These are phyloP conservation scores for Podaxis sp. DNA, from an alignment of 768 basidiomycete genomes.

Conservation along the genomic window DNA sequence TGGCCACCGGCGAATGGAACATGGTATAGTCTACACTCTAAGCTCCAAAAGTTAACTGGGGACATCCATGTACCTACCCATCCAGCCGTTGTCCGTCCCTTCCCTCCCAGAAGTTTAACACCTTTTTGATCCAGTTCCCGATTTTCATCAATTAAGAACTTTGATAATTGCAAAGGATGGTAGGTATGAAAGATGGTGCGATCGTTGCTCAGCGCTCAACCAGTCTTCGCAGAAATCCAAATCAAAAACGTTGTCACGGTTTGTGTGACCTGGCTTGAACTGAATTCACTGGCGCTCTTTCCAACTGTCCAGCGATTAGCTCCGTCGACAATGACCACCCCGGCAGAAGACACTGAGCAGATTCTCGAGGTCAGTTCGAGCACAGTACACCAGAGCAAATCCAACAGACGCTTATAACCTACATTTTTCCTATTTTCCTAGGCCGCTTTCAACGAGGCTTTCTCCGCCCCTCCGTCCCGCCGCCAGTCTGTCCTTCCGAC, in stretches of 20 bases:
- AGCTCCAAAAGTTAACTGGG: too few relatives aligned
- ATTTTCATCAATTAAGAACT: background rate
- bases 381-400: background rate
- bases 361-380: constrained; percentile 7
- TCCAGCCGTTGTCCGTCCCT: too few relatives aligned
- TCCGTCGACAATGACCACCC: constrained; percentile 1
- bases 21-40: too few relatives aligned
- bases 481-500: constrained; percentile 23
- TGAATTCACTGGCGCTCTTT: background rate
- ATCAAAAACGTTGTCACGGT: constrained; percentile 7
- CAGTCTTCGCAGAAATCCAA: background rate
- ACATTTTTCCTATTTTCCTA: constrained; percentile 3
- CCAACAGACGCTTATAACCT: background rate
- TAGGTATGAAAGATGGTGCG: background rate
- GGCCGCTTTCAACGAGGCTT: constrained; percentile 31
- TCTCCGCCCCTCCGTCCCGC: constrained; percentile 30
- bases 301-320: background rate
- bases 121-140: background rate
- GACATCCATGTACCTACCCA: too few relatives aligned
- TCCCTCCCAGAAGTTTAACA: too few relatives aligned
- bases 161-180: background rate
- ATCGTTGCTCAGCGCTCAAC: background rate
- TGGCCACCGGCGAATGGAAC: too few relatives aligned
- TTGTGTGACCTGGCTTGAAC: constrained; percentile 5
- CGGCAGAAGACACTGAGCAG: constrained; percentile 7